Conservation (phyloP, 2,329 filamentous ascomycete species). For the Trichoderma asperellum region DNA sequence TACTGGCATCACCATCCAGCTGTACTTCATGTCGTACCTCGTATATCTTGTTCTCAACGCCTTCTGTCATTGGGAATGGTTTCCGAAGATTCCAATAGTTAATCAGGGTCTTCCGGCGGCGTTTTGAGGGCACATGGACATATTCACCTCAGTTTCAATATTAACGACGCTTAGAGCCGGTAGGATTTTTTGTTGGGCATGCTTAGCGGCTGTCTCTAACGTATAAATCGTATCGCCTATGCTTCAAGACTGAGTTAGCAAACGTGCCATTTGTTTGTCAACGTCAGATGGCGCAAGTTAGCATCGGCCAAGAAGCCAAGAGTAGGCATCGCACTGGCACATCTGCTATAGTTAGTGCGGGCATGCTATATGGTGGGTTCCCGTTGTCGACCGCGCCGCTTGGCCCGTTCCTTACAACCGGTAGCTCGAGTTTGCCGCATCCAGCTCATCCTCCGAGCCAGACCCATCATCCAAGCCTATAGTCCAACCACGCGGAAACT, state of each 20-base stretch:
- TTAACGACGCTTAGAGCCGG: background rate
- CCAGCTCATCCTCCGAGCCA: conserved; percentile 11
- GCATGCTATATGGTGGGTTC: background rate
- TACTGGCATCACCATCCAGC: background rate
- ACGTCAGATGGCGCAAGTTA: background rate
- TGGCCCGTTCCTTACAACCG: conserved; percentile 7
- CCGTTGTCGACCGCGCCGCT: background rate
- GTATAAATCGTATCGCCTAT: background rate
- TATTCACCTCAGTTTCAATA: background rate
- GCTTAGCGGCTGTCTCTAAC: background rate
- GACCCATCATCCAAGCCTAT: background rate
- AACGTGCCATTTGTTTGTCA: background rate
- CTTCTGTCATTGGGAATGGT: background rate
- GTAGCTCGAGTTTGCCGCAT: conserved; percentile 2
- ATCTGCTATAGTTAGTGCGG: background rate
- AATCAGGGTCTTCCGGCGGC: background rate
- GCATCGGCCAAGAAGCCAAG: background rate
- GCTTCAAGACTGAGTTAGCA: background rate
- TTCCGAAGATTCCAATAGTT: background rate
- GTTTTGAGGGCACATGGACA: background rate
- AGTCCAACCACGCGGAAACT: background rate
- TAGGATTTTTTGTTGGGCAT: background rate
- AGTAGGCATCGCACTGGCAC: background rate
- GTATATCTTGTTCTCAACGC: background rate
- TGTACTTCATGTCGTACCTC: background rate